Conservation (phyloP, 495 filamentous ascomycete genomes). For the Tuber brumale region DNA sequence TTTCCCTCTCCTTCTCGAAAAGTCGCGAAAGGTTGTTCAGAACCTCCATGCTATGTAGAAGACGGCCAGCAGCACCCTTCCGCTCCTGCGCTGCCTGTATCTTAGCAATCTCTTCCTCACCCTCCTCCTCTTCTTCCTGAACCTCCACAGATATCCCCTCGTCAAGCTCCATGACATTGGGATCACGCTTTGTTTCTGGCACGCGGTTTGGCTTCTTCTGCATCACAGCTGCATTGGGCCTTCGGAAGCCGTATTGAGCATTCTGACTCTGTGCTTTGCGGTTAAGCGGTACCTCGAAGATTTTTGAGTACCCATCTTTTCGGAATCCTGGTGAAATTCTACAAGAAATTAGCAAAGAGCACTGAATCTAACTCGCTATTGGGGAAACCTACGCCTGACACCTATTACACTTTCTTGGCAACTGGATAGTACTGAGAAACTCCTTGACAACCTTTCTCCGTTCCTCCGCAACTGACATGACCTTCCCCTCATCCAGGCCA, state of each 20-base stretch:
- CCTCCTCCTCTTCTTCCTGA: slow-evolving; percentile 45
- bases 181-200: slow-evolving; percentile 1
- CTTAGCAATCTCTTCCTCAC: slow-evolving; percentile 45
- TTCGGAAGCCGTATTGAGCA: slow-evolving; percentile 47
- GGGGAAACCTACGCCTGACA: slow-evolving; percentile 57
- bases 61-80: slow-evolving; percentile 25
- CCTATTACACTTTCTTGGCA: slow-evolving; percentile 60
- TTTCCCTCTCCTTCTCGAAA: slow-evolving; percentile 77
- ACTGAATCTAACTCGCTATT: slow-evolving; percentile 8
- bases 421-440: slow-evolving; percentile 63
- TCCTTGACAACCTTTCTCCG: slow-evolving; percentile 69
- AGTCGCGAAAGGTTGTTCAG: slow-evolving; percentile 56
- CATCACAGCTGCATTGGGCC: slow-evolving; percentile 30
- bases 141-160: slow-evolving; percentile 47
- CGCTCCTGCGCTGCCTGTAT: slow-evolving; percentile 24
- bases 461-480: slow-evolving; percentile 69
- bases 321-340: slow-evolving; percentile 70
- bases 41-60: slow-evolving; percentile 45
- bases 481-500: slow-evolving; percentile 59
- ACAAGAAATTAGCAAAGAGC: slow-evolving; percentile 33
- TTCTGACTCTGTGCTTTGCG: slow-evolving; percentile 67
- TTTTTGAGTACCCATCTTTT: slow-evolving; percentile 82
- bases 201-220: slow-evolving; percentile 19
- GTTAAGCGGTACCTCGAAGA: slow-evolving; percentile 75
- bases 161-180: slow-evolving; percentile 40